Base-by-base conservation (phyloP, 371 early-diverging fungal species). In the Conidiobolus incongruus region DNA sequence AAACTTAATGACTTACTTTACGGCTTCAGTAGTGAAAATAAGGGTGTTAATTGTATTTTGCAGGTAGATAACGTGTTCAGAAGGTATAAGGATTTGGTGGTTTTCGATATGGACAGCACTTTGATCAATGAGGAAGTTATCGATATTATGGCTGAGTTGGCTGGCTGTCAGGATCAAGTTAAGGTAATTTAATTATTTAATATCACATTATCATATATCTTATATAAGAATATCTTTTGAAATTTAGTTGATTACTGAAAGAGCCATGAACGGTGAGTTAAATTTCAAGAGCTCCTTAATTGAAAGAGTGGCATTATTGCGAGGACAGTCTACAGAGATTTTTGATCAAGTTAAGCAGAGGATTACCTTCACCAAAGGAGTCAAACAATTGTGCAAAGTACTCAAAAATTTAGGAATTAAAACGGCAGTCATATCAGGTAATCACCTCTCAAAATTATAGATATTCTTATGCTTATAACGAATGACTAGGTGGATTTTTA, bases 51-150 rank as follows among this genome's bases (percentile, higher is more conserved):
- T n/a, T n/a, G n/a, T n/a, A n/a, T n/a, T 10, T 47, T 91, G 48
- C 91, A 92, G 54, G 69, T 64, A 0, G 75, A 83, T 58, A 78
- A 83, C 50, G 83, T 90, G 3, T 90, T 76, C 59, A 62, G 93
- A 36, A 69, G 75, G 46, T 72, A 87, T 49, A 91, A 91, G 62
- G 72, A 95, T 34, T 66, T 96, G 24, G 86, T 88, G 4, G 86
- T 94, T 4, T 94, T 96, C 63, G 97, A 96, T 62, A 93, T 96
- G 93, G 97, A 96, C 53, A 89, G 90, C 2, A 96, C 97, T 0
- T 56, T 96, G 44, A 96, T 96, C 52, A 81, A 84, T 53, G 92
- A 94, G 56, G 97, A 96, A 52, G 92, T 91, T 16, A 96, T 96
- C 66, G 97, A 96, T 57, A 95, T 94, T 62, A 81, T 96, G 59